Evolutionary conservation across 352 stramenopile genomes (phyloP).

Genomic region (Elongisporangium senticosum): DNA sequence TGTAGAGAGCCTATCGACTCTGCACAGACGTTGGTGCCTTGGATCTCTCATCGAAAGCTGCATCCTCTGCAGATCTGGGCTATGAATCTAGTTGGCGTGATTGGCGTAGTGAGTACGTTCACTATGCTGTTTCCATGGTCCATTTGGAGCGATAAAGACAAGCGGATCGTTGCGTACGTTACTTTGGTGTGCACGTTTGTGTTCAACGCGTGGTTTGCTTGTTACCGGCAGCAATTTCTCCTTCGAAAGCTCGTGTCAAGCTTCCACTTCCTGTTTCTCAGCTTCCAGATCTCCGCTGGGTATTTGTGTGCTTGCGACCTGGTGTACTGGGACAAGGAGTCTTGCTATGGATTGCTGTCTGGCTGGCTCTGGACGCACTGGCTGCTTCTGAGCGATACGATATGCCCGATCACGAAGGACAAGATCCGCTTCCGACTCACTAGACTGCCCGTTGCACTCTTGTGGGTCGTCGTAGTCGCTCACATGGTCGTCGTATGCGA

Average conservation of each 20-base stretch:
- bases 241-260: neutral
- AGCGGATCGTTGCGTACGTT: neutral
- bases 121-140: neutral
- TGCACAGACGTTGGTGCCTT: neutral
- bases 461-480: neutral
- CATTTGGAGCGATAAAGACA: neutral
- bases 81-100: neutral
- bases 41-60: neutral
- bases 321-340: constrained; percentile 4
- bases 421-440: constrained; percentile 3
- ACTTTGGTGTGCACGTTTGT: neutral
- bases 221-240: constrained; percentile 7
- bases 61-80: neutral
- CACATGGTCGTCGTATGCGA: constrained; percentile 1
- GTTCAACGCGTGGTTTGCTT: neutral
- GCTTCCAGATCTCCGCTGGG: constrained; percentile 13
- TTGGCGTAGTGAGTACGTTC: neutral
- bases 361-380: constrained; percentile 17
- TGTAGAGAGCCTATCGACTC: neutral
- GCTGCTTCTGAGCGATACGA: constrained; percentile 9
- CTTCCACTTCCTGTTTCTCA: constrained; percentile 20
- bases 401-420: constrained; percentile 6
- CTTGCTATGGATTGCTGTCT: neutral
- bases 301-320: constrained; percentile 11
- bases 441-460: neutral